phyloP scores from a whole-genome alignment of 306 rosid species.

The Carpinus fangiana region DNA sequence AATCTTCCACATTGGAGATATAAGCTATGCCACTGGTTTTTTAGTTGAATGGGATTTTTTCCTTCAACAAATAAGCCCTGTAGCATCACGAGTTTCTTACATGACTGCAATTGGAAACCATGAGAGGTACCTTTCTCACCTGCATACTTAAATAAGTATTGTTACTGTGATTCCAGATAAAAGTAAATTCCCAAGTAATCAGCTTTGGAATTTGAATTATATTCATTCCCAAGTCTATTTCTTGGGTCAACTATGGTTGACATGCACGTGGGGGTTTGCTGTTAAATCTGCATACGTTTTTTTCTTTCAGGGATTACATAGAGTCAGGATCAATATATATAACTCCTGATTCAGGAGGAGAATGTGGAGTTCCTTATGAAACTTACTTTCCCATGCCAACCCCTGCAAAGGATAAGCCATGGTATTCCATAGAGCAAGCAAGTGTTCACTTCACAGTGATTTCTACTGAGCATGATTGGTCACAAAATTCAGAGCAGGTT shows the following conservation, averaged over 20 bases:
- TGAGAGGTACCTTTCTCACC: slow-evolving; percentile 59
- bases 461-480: slow-evolving; percentile 86
- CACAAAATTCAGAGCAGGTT: slow-evolving; percentile 71
- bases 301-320: slow-evolving; percentile 57
- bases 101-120: slow-evolving; percentile 96
- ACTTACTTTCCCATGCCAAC: slow-evolving; percentile 86
- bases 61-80: slow-evolving; percentile 57
- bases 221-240: no score
- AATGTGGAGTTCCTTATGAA: slow-evolving; percentile 89
- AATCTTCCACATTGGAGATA: slow-evolving; percentile 87
- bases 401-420: slow-evolving; percentile 73
- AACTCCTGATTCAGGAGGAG: slow-evolving; percentile 89
- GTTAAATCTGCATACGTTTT: background rate
- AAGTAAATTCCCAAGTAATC: background rate
- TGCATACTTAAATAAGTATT: background rate
- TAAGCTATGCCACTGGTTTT: slow-evolving; percentile 91
- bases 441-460: slow-evolving; percentile 76
- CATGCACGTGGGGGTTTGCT: background rate
- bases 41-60: slow-evolving; percentile 90
- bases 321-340: slow-evolving; percentile 55
- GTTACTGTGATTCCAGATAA: background rate
- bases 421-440: slow-evolving; percentile 87
- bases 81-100: slow-evolving; percentile 71
- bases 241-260: no score
- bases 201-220: background rate